Evolutionary conservation across 2,329 filamentous ascomycete genomes (phyloP).

Genomic region (Beauveria pseudobassiana): DNA sequence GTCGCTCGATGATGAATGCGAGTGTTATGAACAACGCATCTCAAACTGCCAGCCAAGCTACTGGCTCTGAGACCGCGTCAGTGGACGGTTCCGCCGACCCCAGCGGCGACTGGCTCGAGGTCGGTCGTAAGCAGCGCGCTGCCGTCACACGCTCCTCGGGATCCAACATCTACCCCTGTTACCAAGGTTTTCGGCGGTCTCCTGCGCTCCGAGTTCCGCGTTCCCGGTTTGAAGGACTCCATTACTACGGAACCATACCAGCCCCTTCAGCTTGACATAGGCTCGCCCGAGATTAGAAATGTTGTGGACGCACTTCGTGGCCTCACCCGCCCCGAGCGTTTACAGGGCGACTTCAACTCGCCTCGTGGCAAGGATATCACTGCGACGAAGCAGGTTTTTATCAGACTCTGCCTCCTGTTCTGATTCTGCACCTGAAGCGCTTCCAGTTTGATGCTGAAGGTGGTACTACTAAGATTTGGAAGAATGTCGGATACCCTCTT

Average conservation of each 20-base stretch:
- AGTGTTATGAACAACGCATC: constrained; percentile 51
- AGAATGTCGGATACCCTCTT: constrained; percentile 90
- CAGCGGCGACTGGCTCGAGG: constrained; percentile 71
- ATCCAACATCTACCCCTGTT: constrained; percentile 67
- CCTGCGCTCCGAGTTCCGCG: constrained; percentile 79
- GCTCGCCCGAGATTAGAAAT: constrained; percentile 75
- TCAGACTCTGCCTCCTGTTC: constrained; percentile 81
- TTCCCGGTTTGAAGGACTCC: constrained; percentile 80
- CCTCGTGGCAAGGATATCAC: constrained; percentile 67
- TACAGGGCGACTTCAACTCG: constrained; percentile 79
- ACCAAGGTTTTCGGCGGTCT: constrained; percentile 93
- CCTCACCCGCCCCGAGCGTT: constrained; percentile 72
- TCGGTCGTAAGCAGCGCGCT: constrained; percentile 83
- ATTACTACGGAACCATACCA: constrained; percentile 92
- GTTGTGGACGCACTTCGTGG: constrained; percentile 86
- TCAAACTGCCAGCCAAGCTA: constrained; percentile 25
- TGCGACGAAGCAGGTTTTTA: constrained; percentile 90
- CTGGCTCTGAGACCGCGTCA: constrained; percentile 21
- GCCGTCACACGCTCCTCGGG: constrained; percentile 83
- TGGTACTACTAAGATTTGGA: constrained; percentile 96
- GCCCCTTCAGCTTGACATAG: constrained; percentile 90
- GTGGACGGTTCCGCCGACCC: constrained; percentile 24
- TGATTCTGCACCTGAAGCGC: constrained; percentile 92
- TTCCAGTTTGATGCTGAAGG: constrained; percentile 90
- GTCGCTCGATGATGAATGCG: constrained; percentile 85